Evolutionary conservation across 768 basidiomycete species (phyloP).

Genomic region (Cubamyces lactineus): DNA sequence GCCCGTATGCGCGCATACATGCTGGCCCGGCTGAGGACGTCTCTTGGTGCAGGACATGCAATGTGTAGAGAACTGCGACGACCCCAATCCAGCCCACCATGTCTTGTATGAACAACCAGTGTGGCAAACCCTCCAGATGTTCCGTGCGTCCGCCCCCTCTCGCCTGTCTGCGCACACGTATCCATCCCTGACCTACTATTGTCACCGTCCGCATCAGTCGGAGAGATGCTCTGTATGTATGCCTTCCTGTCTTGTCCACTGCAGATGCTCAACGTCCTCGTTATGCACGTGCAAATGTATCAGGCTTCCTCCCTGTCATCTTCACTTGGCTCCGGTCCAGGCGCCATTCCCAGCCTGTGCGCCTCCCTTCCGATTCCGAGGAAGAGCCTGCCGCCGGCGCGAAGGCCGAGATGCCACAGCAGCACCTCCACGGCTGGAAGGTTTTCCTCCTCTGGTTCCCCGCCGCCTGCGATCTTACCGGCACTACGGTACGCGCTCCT

Average conservation of each 20-base stretch:
- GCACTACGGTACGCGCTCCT: conserved; percentile 69
- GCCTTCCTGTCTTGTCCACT: conserved; percentile 23
- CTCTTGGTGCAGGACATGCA: conserved; percentile 78
- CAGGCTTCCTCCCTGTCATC: conserved; percentile 85
- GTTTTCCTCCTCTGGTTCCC: conserved; percentile 85
- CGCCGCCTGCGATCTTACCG: conserved; percentile 87
- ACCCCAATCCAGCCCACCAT: conserved; percentile 59
- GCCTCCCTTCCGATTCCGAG: conserved; percentile 56
- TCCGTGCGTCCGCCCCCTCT: conserved; percentile 56
- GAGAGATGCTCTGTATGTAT: conserved; percentile 90
- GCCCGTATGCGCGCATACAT: neutral
- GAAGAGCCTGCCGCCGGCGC: conserved; percentile 33
- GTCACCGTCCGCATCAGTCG: conserved; percentile 61
- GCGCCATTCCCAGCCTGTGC: conserved; percentile 53
- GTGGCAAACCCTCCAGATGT: conserved; percentile 92
- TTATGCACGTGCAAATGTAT: conserved; percentile 23
- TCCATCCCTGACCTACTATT: conserved; percentile 14
- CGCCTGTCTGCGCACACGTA: conserved; percentile 12
- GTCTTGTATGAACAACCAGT: conserved; percentile 94
- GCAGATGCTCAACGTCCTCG: conserved; percentile 6
- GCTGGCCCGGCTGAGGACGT: neutral
- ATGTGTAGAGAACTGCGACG: conserved; percentile 91
- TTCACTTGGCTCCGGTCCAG: conserved; percentile 62
- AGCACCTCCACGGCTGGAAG: conserved; percentile 65
- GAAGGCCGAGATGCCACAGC: conserved; percentile 31